Conservation (phyloP, 179 eudicot genomes). For the Beta corolliflora region DNA sequence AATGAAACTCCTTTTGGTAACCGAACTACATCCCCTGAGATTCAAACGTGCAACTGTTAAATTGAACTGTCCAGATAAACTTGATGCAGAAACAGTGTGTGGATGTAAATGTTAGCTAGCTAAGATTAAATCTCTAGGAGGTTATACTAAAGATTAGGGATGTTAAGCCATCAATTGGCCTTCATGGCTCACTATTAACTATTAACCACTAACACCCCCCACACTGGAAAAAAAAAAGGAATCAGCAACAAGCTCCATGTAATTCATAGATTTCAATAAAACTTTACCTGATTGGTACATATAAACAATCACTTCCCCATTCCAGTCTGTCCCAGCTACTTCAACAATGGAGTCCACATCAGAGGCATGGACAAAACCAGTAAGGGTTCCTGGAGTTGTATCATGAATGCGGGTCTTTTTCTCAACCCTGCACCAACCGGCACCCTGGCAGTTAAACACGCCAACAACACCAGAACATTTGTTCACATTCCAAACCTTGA, state of each 20-base stretch:
- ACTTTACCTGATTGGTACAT: constrained; percentile 59
- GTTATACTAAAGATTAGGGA: not conserved
- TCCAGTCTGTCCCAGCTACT: constrained; percentile 68
- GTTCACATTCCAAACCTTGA: constrained; percentile 87
- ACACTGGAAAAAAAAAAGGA: not conserved
- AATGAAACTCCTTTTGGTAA: constrained; percentile 65
- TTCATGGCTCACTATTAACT: not conserved
- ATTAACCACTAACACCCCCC: not conserved
- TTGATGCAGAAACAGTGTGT: not conserved
- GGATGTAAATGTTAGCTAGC: not conserved
- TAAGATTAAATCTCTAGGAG: not conserved
- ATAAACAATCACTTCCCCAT: constrained; percentile 65
- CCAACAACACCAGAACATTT: constrained; percentile 90
- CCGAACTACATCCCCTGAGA: constrained; percentile 61
- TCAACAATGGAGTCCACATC: constrained; percentile 65
- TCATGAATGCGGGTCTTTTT: constrained; percentile 88
- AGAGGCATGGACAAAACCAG: constrained; percentile 52
- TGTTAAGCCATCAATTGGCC: not conserved
- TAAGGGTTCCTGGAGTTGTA: constrained; percentile 70
- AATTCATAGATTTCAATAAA: not conserved
- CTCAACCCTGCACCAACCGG: constrained; percentile 87
- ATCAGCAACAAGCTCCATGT: not conserved
- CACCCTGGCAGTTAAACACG: constrained; percentile 95
- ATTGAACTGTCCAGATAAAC: not conserved
- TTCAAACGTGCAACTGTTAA: constrained; percentile 3